Evolutionary conservation across 306 rosid species (phyloP).

Genomic region (Dryas drummondii): DNA sequence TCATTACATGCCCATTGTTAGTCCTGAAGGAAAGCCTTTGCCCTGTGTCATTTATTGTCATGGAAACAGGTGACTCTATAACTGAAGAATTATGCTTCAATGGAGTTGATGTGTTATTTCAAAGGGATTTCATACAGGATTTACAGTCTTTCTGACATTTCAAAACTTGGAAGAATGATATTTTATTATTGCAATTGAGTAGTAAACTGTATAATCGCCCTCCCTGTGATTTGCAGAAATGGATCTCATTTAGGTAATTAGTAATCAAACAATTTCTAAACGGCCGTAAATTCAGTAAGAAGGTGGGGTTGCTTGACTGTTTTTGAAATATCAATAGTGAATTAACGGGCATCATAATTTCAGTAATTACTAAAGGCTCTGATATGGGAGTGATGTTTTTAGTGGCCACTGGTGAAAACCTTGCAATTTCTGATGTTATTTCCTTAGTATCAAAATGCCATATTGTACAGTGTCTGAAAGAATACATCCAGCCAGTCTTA

Average conservation of each 20-base stretch:
- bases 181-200: background rate
- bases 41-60: conserved; percentile 98
- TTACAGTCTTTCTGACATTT: background rate
- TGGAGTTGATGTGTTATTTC: conserved; percentile 16
- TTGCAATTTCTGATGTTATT: background rate
- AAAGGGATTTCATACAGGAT: conserved; percentile 1
- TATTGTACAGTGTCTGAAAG: background rate
- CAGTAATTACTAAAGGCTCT: background rate
- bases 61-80: conserved; percentile 77
- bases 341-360: background rate
- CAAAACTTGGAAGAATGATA: background rate
- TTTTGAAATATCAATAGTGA: background rate
- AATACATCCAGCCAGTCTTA: background rate
- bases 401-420: background rate
- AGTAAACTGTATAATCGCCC: background rate
- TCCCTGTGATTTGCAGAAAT: conserved; percentile 8
- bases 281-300: background rate
- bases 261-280: background rate
- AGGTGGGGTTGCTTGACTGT: background rate
- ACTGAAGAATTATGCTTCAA: conserved; percentile 6
- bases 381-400: background rate
- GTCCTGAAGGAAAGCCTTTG: conserved; percentile 85
- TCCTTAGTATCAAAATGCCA: background rate
- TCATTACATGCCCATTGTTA: conserved; percentile 85
- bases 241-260: background rate